Base-by-base conservation (phyloP, 1,139 yeast genomes). In the Ogataea hybrid region DNA sequence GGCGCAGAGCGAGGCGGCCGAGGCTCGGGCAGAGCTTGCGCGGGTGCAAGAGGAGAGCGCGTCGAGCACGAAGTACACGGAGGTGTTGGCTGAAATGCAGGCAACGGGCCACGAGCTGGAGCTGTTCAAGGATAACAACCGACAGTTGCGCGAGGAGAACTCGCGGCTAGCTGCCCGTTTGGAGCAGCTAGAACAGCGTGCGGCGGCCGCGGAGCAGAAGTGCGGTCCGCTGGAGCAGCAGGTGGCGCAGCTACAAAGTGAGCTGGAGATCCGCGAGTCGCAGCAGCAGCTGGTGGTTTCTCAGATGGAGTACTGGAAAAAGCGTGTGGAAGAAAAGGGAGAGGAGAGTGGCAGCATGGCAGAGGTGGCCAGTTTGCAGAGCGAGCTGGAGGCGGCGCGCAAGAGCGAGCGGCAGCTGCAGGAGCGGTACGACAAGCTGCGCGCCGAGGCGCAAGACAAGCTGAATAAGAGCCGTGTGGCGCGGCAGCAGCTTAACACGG, bases 61-160 rank as follows among this genome's bases (percentile, higher is more conserved):
- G 5, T 68, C 73, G 39, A 57, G 75, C 22, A 66, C 70, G 6
- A 66, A 66, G 9, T 59, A 70, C 15, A 58, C 71, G 2, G 61
- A 68, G 20, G 81, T 79, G 31, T 79, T 81, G 41, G 64, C 71
- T n/a, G 71, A 72, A 37, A 63, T 85, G 44, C 56, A 76, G 47
- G 76, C 75, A 34, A 85, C 84, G 57, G 65, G 86, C 41, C 77
- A 80, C 43, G 90, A 84, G 49, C 63, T 88, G 57, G 83, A 79
- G 50, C 70, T 85, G 29, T 67, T 86, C 47, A 76, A 87, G 45
- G 95, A 88, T 56, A 83, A 89, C 54, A 86, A 87, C 56, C 67
- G 73, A 12, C 73, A 84, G 7, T 70, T 88, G 47, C 74, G 95
- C 47, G 68, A 70, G 35, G 90, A 85, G 49, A 59, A 64, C 35